These are phyloP conservation scores for Isabelozyma heimii DNA, from an alignment of 805 yeast species.

Conservation along the genomic window DNA sequence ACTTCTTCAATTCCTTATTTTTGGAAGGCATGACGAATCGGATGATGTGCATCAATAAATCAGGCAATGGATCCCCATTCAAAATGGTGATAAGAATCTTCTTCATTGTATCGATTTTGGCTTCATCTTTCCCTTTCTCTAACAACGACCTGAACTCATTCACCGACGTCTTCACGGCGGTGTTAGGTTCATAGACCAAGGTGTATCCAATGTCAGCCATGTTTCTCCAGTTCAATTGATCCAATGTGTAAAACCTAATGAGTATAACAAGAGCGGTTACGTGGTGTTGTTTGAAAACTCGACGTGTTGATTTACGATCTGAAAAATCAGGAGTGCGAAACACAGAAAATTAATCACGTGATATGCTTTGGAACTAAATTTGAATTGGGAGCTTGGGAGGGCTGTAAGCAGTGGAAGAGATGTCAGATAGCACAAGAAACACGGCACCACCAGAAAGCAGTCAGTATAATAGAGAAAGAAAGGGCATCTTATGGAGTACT, in stretches of 20 bases:
- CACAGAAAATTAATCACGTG: no score
- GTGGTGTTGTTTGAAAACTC: slow-evolving; percentile 5
- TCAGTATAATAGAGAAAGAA: no score
- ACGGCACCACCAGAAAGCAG: no score
- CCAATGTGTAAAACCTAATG: not conserved
- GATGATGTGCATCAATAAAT: slow-evolving; percentile 91
- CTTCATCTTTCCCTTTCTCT: slow-evolving; percentile 88
- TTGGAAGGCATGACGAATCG: slow-evolving; percentile 96
- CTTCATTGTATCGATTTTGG: slow-evolving; percentile 87
- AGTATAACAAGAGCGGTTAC: not conserved
- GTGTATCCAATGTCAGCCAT: slow-evolving; percentile 57
- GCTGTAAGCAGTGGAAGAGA: no score
- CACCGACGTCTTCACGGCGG: slow-evolving; percentile 59
- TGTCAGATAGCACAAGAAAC: no score
- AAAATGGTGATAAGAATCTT: slow-evolving; percentile 80
- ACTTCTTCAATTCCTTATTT: slow-evolving; percentile 85
- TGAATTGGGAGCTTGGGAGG: no score
- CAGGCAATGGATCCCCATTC: slow-evolving; percentile 91
- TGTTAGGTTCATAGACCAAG: slow-evolving; percentile 73
- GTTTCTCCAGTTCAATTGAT: slow-evolving; percentile 1
- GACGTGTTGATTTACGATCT: slow-evolving; percentile 14
- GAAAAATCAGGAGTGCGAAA: not conserved
- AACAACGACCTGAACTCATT: slow-evolving; percentile 73
- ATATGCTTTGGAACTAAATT: no score
- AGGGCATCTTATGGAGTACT: no score